These are phyloP conservation scores for Noccaea bulbosa DNA, from an alignment of 345 rosid species.

Conservation along the genomic window DNA sequence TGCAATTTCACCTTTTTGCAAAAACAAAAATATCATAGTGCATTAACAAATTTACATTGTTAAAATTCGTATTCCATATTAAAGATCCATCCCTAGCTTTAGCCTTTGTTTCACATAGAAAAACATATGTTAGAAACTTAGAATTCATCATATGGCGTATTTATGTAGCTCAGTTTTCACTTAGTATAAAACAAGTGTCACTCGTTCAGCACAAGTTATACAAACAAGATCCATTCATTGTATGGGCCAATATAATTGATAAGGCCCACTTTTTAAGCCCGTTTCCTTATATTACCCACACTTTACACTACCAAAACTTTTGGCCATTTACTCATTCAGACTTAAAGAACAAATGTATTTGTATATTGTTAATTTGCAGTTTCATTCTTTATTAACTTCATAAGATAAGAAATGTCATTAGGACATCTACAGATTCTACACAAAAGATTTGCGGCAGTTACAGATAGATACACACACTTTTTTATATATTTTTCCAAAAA, in stretches of 20 bases:
- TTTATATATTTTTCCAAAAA: not conserved
- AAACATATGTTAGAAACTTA: not conserved
- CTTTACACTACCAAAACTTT: not conserved
- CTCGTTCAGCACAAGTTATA: not conserved
- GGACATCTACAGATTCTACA: slow-evolving; percentile 23
- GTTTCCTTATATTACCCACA: not conserved
- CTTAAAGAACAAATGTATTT: too few relatives aligned
- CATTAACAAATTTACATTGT: not conserved
- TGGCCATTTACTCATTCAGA: not conserved
- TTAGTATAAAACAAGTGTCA: not conserved
- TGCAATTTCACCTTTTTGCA: too few relatives aligned
- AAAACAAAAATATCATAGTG: too few relatives aligned
- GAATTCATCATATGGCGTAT: not conserved
- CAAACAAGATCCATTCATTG: not conserved
- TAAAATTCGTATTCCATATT: too few relatives aligned
- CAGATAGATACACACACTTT: not conserved
- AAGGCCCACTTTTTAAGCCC: slow-evolving; percentile 12
- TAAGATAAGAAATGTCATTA: not conserved
- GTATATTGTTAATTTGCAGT: not conserved
- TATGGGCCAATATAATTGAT: not conserved
- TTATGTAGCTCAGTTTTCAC: not conserved
- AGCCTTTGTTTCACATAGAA: not conserved
- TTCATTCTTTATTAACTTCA: not conserved
- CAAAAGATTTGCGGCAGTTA: slow-evolving; percentile 36
- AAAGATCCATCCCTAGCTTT: not conserved